Evolutionary conservation across 495 filamentous ascomycete species (phyloP), one percentile per base, ranked within the genome.

Genomic region (Haplographium delicatum): DNA sequence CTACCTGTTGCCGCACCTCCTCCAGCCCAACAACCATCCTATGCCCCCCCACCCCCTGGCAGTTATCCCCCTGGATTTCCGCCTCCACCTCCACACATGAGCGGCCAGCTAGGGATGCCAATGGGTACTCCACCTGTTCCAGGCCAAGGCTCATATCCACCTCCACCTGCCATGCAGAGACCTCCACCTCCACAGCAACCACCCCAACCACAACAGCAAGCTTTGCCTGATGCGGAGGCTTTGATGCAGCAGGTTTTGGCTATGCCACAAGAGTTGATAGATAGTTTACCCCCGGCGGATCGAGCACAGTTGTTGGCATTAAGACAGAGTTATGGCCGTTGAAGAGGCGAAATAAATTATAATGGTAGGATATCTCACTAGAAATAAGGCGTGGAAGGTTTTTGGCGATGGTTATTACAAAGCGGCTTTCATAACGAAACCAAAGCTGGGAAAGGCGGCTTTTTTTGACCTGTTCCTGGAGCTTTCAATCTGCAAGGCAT

Each of bases 261-360:
- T 40, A 79, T 96, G 73, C 75, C 88, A 9, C 82, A 86, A 54
- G 76, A 84, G 47, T 74, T 81, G 45, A 86, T 96, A 58, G 83
- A 91, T 63, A 74, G 78, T 35, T 67, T 96, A 15, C 82, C 85
- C 5, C 83, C 86, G 16, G 73, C 73, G 23, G 82, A 90, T 53
- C 74, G 86, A 28, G 77, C 73, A 33, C 89, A 96, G 64, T 82
- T 95, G 41, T 75, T 95, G 72, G 70, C 80, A 24, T 65, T 95
- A 27, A 70, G 81, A 43, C 72, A 79, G 56, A 74, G 78, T 53
- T 61, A 37, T 51, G 57, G 57, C 24, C 16, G 57, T 5, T 60
- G 49, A 40, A 24, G 3, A 4, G 39, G 3, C 7, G 39, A 11
- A 31, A 31, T 7, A 31, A 31, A 13, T 31, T 31, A 7, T 13